Evolutionary conservation across 1,284 basidiomycete species (phyloP).

Genomic region (Rhodotorula mucilaginosa): DNA sequence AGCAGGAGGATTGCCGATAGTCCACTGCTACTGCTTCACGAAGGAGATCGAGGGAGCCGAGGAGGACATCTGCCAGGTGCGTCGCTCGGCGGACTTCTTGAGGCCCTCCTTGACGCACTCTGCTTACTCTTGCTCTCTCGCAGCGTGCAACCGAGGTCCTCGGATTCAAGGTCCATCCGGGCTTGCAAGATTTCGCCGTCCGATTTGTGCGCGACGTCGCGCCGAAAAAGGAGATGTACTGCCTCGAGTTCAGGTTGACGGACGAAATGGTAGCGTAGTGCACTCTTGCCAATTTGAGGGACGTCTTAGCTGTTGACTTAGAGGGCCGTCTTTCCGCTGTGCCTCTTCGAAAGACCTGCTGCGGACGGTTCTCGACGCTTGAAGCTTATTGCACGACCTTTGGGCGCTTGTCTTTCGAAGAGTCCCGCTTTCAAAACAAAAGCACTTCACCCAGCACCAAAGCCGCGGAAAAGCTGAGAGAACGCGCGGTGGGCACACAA

Average conservation of each 20-base stretch:
- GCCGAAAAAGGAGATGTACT: constrained; percentile 98
- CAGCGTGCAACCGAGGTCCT: constrained; percentile 74
- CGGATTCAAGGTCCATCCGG: constrained; percentile 58
- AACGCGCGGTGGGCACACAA: too few species aligned
- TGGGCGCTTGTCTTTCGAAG: too few species aligned
- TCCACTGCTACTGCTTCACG: constrained; percentile 97
- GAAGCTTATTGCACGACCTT: too few species aligned
- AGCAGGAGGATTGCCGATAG: constrained; percentile 63
- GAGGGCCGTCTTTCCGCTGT: too few species aligned
- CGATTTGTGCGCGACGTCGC: constrained; percentile 89
- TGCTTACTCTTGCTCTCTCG: too few species aligned
- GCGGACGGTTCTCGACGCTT: too few species aligned
- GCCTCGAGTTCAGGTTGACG: constrained; percentile 69
- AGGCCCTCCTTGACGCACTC: not conserved
- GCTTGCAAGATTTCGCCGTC: constrained; percentile 56
- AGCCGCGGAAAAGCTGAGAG: too few species aligned
- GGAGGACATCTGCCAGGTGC: constrained; percentile 73
- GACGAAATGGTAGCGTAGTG: not conserved
- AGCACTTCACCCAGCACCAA: too few species aligned
- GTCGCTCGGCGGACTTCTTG: constrained; percentile 42
- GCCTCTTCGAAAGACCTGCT: too few species aligned
- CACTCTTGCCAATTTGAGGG: too few species aligned
- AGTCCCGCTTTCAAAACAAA: too few species aligned
- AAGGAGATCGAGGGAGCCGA: constrained; percentile 76
- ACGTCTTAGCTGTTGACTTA: too few species aligned